Base-by-base conservation (phyloP, 2,329 filamentous ascomycete species). In the Paracamarosporium sp. region DNA sequence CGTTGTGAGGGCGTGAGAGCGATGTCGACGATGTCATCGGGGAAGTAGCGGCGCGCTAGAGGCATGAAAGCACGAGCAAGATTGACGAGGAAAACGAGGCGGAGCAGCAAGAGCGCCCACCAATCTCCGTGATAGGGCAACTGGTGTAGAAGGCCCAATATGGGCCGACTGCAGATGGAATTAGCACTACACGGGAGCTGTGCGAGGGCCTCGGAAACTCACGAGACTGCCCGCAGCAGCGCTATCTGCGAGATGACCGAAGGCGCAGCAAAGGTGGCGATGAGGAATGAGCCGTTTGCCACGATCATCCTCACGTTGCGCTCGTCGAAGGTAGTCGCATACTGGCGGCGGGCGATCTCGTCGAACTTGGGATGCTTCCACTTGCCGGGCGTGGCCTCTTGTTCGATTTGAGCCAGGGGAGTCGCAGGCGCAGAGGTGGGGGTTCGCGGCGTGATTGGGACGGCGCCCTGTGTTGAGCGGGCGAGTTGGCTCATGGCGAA, bases 361-460 rank as follows among this genome's bases (percentile, higher is more conserved):
- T 92, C 85, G 63, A 97, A 84, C 62, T 90, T 88, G 31, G 95
- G 95, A 76, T 99, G 95, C 71, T 88, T 87, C 94, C 95, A 99
- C 72, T 89, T 92, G 54, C 94, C 93, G 4, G 80, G 75, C 9
- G 76, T 75, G 51, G 64, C 55, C 11, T 68, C 59, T 43, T 68
- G 60, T n/a, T 57, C 53, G 24, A 57, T 63, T 50, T 73, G 73
- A 1, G 66, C 63, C 13, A 68, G 56, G 1, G 72, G 70, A 5
- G 69, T 71, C 2, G 66, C 59, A 8, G 56, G 56, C 12, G 54
- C 48, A 24, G 69, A 70, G 4, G 63, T 41, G 1, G 66, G 66
- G 7, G 65, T 64, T 24, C 63, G 56, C 9, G 71, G 70, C 17
- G 65, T 67, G 2, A 66, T 56, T 27, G 47, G 54, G 13, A 25